Base-by-base conservation (phyloP, 441 rosid genomes). In the Metrosideros polymorpha region DNA sequence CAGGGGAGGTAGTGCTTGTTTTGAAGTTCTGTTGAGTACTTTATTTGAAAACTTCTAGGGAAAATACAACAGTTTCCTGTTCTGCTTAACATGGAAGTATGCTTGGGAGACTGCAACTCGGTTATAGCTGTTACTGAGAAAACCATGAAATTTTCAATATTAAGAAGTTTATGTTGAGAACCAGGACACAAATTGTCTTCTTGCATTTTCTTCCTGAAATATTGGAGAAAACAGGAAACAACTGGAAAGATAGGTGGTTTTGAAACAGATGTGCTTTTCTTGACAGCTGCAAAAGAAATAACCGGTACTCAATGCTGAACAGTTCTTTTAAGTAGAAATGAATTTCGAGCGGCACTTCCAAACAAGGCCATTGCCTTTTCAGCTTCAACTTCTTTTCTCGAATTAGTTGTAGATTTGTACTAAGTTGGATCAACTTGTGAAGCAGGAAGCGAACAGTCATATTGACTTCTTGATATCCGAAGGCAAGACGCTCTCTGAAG, bases 391-490 rank as follows among this genome's bases (percentile, higher is more conserved):
- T 71, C 19, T 0, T 71, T 35, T 39, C 22, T 71, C 12, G 17
- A 22, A 22, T 71, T 12, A 71, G 79, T 39, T 12, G n/a, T 71
- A 71, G 79, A 47, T 10, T 22, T 71, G 6, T 71, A 22, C n/a
- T 71, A 39, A 71, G n/a, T 71, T 39, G 49, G 79, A n/a, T 39
- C n/a, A 39, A 1, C 79, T 71, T 71, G 13, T 71, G 7, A 87
- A 87, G 83, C 94, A 95, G 97, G 92, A 89, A 83, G 75, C 85
- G 54, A 92, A 93, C 87, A 87, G 94, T 84, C 96, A 92, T 87
- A 86, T 93, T 2, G 91, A 93, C 89, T 90, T 50, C 95, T 89
- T 96, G 86, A 53, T 92, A 85, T 90, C 95, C 1, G 96, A 95
- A 90, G 91, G 90, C 52, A 91, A 92, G 85, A 88, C 92, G 27